Evolutionary conservation across 164 flowering plant genomes (phyloP).

Genomic region (Berberis vulgaris): DNA sequence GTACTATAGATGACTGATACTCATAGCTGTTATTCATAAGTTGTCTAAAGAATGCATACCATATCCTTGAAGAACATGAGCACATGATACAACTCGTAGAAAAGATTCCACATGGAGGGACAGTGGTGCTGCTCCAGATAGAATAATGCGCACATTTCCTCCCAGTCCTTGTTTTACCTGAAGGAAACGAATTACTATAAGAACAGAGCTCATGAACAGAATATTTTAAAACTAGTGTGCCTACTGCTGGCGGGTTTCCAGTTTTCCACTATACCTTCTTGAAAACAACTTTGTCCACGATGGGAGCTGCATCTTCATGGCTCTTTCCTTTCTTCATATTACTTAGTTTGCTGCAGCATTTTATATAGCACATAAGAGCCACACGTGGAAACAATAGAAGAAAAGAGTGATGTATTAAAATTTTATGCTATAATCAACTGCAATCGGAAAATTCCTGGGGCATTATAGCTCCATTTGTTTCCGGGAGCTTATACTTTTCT

Average conservation of each 20-base stretch:
- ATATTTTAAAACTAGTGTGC: slow-evolving; percentile 46
- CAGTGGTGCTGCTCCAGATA: slow-evolving; percentile 98
- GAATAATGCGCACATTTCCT: slow-evolving; percentile 74
- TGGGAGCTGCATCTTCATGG: slow-evolving; percentile 64
- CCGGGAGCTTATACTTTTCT: no score
- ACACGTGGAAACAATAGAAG: slow-evolving; percentile 17
- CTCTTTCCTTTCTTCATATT: slow-evolving; percentile 62
- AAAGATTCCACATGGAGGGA: slow-evolving; percentile 72
- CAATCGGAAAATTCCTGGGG: no score
- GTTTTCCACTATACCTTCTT: slow-evolving; percentile 45
- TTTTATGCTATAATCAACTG: no score
- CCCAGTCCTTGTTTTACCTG: slow-evolving; percentile 93
- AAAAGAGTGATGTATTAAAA: no score
- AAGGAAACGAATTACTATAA: slow-evolving; percentile 1
- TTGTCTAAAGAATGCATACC: slow-evolving; percentile 34
- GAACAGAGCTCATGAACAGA: slow-evolving; percentile 9
- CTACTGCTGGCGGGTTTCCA: background rate
- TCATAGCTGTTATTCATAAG: background rate
- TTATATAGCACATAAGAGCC: slow-evolving; percentile 58
- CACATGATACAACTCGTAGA: slow-evolving; percentile 78
- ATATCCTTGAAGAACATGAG: slow-evolving; percentile 93
- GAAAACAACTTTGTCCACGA: slow-evolving; percentile 72
- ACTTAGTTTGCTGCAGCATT: slow-evolving; percentile 52
- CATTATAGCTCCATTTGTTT: no score
- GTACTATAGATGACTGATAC: background rate